Percentiles rank a stretch among this genome's conserved stretches.
phyloP scores from a whole-genome alignment of 176 grass and related monocot genomes.

The Tillandsia leiboldiana region DNA sequence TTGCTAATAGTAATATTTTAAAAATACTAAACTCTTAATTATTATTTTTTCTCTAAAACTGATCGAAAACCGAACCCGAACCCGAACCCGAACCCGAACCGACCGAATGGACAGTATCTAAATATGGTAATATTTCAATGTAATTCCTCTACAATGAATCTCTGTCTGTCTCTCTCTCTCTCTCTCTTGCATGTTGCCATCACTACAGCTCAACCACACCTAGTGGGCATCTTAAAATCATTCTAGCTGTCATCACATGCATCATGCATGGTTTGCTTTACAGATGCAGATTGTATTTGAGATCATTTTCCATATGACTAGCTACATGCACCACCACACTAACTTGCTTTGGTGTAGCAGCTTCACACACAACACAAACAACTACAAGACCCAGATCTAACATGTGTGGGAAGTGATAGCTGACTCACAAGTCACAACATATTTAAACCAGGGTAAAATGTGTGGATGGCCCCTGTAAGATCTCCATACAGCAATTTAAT shows the following conservation, averaged over 20 bases:
- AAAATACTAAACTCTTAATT: too few species aligned
- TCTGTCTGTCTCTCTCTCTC: background rate
- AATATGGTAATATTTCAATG: background rate
- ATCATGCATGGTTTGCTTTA: background rate
- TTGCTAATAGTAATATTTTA: too few species aligned
- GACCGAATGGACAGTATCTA: background rate
- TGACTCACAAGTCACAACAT: too few species aligned
- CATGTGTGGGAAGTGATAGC: too few species aligned
- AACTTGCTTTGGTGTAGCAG: background rate
- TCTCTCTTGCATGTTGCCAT: background rate
- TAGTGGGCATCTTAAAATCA: background rate
- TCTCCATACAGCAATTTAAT: too few species aligned
- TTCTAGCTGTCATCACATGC: background rate
- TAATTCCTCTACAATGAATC: background rate
- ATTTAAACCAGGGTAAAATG: too few species aligned
- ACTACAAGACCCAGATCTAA: too few species aligned
- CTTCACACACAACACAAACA: background rate
- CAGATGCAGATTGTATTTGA: background rate
- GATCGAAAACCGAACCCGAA: too few species aligned
- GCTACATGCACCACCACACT: background rate
- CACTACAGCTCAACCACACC: background rate
- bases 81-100: too few species aligned
- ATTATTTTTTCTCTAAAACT: too few species aligned
- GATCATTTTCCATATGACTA: background rate
- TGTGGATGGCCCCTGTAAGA: too few species aligned